Base-by-base conservation (phyloP, 2,329 filamentous ascomycete genomes). In the Pyricularia sp. region DNA sequence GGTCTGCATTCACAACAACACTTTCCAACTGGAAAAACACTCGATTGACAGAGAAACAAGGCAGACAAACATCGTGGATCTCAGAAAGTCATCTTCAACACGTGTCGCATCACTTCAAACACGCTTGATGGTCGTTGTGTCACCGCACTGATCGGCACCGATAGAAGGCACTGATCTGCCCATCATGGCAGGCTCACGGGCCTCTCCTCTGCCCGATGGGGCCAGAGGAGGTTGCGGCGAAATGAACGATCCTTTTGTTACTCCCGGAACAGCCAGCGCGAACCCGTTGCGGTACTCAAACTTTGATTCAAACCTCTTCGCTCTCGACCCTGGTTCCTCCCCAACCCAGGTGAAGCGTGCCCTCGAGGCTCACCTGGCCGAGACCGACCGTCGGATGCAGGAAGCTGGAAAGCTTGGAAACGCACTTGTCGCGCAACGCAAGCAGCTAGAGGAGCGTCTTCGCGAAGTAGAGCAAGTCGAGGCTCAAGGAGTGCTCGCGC, bases 371-470 rank as follows among this genome's bases (percentile, higher is more conserved):
- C 95, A 98, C 79, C 85, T 99, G 65, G 89, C 91, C 71, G 95
- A 99, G 79, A 97, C 94, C 0, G 93, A 97, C 75, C 90, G 93
- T 70, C 88, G 94, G 70, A 89, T 99, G 71, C 92, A 96, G 75
- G 94, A 98, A 77, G 92, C 94, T 6, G 95, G 93, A 31, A 93
- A 92, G 76, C 82, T 99, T 59, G 95, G 95, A 71, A 95, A 91
- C 28, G 90, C 93, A 11, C 85, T 99, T 31, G 88, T 98, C 28
- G 88, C 94, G 72, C 95, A 98, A 81, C 90, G 93, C 73, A 90
- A 90, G 76, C 90, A 96, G 71, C 85, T 99, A 70, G 87, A 88
- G 63, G 91, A 96, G 64, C 90, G 91, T 73, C 80, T 99, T 69
- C 89, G 90, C 73, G 93, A 98, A 75, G 90, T 99, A 3, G 92